A percentile compares a stretch with the other conserved stretches of the same genome.
These are phyloP conservation scores for Monosporozyma unispora DNA, from an alignment of 805 yeast genomes.

Conservation along the genomic window DNA sequence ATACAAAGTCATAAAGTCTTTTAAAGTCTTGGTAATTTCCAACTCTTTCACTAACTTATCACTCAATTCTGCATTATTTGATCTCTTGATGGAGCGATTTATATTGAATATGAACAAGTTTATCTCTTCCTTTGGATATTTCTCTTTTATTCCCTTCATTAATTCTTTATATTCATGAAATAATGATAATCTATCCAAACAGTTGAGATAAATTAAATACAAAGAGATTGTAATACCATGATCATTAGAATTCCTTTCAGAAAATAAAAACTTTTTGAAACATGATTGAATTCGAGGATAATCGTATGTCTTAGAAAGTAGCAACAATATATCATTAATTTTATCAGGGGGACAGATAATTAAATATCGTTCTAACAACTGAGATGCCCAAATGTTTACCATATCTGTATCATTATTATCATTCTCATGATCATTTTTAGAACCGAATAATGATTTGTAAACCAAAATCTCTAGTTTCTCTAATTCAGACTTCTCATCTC, in stretches of 20 bases:
- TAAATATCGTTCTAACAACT: constrained; percentile 17
- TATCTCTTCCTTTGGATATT: constrained; percentile 55
- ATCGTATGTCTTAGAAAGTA: constrained; percentile 15
- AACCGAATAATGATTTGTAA: constrained; percentile 6
- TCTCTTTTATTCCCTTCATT: constrained; percentile 6
- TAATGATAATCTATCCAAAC: constrained; percentile 7
- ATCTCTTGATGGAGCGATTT: constrained; percentile 36
- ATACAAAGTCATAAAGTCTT: constrained; percentile 55
- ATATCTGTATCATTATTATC: background rate
- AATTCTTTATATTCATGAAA: constrained; percentile 27
- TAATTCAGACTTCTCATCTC: constrained; percentile 7
- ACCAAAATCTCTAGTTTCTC: constrained; percentile 11
- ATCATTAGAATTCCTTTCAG: constrained; percentile 3
- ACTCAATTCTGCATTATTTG: constrained; percentile 30
- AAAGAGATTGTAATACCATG: constrained; percentile 7
- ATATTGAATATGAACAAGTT: constrained; percentile 41
- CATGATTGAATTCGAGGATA: constrained; percentile 6
- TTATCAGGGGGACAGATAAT: constrained; percentile 14
- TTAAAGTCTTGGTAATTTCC: constrained; percentile 38
- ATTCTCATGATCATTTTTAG: constrained; percentile 1
- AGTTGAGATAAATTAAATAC: constrained; percentile 11
- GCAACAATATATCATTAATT: constrained; percentile 5
- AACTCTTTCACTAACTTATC: constrained; percentile 37
- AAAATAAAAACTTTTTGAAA: constrained; percentile 11
- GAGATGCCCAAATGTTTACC: constrained; percentile 19